phyloP scores from a whole-genome alignment of 306 rosid genomes.

The Fragaria ananassa region DNA sequence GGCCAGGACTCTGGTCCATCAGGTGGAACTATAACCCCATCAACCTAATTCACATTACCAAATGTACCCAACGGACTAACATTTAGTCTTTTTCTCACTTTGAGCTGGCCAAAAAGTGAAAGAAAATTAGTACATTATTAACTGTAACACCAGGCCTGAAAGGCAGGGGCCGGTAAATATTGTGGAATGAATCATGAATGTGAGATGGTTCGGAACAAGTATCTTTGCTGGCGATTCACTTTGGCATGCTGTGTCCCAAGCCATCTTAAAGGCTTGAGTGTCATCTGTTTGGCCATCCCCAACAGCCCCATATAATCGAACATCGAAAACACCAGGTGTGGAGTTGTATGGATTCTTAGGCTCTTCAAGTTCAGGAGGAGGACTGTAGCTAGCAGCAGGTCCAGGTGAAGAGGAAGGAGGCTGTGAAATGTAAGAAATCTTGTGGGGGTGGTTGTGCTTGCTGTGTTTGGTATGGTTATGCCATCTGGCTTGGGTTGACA shows the following conservation, averaged over 20 bases:
- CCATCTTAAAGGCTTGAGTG: conserved; percentile 73
- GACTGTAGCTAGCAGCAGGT: conserved; percentile 18
- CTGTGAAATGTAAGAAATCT: conserved; percentile 41
- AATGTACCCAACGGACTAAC: background rate
- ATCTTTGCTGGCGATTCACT: conserved; percentile 38
- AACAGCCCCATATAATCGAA: conserved; percentile 57
- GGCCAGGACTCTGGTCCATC: conserved; percentile 93
- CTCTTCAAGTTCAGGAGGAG: conserved; percentile 28
- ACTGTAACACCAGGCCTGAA: conserved; percentile 52
- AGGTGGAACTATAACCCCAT: conserved; percentile 77
- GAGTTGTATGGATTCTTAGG: background rate
- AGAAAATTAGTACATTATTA: conserved; percentile 17
- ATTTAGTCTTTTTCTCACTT: background rate
- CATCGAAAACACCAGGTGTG: conserved; percentile 44
- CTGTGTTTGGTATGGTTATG: conserved; percentile 53
- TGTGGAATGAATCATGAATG: conserved; percentile 65
- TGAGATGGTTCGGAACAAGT: conserved; percentile 54
- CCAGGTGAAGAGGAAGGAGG: conserved; percentile 53
- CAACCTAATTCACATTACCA: conserved; percentile 47
- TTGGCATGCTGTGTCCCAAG: conserved; percentile 84
- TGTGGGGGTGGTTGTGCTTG: conserved; percentile 41
- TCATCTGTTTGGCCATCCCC: conserved; percentile 80
- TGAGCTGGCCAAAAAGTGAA: conserved; percentile 6
- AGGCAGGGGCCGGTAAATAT: conserved; percentile 86
- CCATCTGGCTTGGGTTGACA: conserved; percentile 51